Evolutionary conservation across 176 grass and related monocot species (phyloP).

Genomic region (Poa pratensis): DNA sequence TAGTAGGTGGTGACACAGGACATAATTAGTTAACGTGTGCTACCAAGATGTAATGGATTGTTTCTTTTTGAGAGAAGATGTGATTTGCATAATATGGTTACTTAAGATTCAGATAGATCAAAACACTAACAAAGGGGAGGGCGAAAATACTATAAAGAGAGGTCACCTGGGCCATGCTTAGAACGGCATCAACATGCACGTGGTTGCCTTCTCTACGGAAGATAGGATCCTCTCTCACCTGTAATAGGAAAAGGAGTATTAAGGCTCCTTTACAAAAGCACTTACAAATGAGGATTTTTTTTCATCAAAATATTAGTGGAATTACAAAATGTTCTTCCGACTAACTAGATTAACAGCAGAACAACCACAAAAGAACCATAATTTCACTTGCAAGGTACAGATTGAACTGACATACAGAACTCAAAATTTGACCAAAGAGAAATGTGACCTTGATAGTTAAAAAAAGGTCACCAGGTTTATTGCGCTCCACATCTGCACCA

Average conservation of each 20-base stretch:
- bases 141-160: slow-evolving; percentile 13
- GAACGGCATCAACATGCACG: slow-evolving; percentile 84
- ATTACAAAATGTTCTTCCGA: neutral
- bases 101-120: slow-evolving; percentile 10
- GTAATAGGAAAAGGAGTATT: slow-evolving; percentile 40
- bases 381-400: slow-evolving; percentile 11
- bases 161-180: slow-evolving; percentile 82
- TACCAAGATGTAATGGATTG: neutral
- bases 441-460: slow-evolving; percentile 79
- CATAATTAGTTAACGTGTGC: neutral
- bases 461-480: slow-evolving; percentile 87
- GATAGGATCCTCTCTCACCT: slow-evolving; percentile 88
- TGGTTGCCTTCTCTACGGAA: slow-evolving; percentile 93
- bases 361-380: neutral
- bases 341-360: slow-evolving; percentile 20
- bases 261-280: neutral
- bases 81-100: slow-evolving; percentile 4
- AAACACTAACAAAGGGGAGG: neutral
- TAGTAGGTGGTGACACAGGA: neutral
- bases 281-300: neutral
- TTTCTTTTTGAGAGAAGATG: neutral
- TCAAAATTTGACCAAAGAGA: slow-evolving; percentile 8
- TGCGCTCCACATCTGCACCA: slow-evolving; percentile 74
- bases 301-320: neutral
- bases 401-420: slow-evolving; percentile 10